These are phyloP conservation scores for Kokia cookei DNA, from an alignment of 441 rosid species.

Conservation along the genomic window DNA sequence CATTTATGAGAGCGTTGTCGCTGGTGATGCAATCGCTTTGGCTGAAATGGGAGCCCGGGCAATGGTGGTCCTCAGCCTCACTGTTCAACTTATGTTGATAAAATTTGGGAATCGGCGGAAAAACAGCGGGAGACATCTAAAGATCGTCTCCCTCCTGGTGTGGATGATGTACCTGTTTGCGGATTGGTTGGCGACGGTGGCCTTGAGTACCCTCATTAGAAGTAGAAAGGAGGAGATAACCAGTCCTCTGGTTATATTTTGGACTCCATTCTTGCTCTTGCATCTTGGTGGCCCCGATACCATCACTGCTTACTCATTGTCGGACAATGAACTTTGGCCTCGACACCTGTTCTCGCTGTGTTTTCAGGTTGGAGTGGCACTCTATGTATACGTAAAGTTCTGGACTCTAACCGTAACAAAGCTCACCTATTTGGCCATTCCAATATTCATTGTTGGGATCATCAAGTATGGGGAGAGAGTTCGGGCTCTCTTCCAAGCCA, in stretches of 20 bases:
- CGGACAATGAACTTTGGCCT: constrained; percentile 17
- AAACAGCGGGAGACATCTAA: neutral
- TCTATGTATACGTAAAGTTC: neutral
- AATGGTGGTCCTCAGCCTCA: neutral
- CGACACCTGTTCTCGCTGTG: constrained; percentile 7
- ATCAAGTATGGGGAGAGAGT: constrained; percentile 6
- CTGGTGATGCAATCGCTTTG: neutral
- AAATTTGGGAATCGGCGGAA: neutral
- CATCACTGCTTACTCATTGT: neutral
- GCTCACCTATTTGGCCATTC: neutral
- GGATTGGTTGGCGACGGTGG: neutral
- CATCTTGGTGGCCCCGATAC: constrained; percentile 10
- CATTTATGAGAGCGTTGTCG: neutral
- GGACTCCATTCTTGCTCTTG: constrained; percentile 2
- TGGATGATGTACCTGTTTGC: neutral
- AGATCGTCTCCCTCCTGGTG: neutral
- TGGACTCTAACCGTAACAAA: neutral
- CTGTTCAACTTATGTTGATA: neutral
- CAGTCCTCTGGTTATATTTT: neutral
- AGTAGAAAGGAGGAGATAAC: neutral
- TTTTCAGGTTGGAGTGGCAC: constrained; percentile 8
- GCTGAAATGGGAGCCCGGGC: neutral
- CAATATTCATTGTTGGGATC: constrained; percentile 5
- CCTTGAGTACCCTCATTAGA: neutral
- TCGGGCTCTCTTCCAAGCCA: neutral